Evolutionary conservation across 345 rosid species (phyloP), one percentile per base, ranked within the genome.

Genomic region (Citrus australasica): DNA sequence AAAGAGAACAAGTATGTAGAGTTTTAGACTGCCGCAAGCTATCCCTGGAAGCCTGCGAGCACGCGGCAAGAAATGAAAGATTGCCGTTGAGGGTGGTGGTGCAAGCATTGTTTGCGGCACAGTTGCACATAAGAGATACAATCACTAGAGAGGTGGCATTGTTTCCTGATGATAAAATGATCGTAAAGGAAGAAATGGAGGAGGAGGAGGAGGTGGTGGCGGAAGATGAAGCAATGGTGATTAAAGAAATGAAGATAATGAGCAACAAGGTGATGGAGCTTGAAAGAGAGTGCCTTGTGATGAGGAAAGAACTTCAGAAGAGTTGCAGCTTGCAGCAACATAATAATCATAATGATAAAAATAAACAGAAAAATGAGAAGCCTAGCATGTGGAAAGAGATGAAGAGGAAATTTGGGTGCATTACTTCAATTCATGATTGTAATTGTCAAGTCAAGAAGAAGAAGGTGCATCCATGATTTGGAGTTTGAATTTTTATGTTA

Each of bases 371-470:
- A 46, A 83, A 78, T 55, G 85, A 76, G 69, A 94, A 89, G 77
- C 53, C 40, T 67, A 89, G 88, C 79, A 76, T 90, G 80, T 95
- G 98, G 98, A 84, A 70, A 74, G 88, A 86, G 68, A 87, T 95
- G 89, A 95, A 95, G 89, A 95, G 97, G 81, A 95, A 93, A 75
- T 86, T 93, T 35, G 97, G 99, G 32, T 93, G 98, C 90, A 59
- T 77, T 73, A 85, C 69, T 74, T 86, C 81, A 68, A 71, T 82
- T 38, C 80, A 84, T 79, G 90, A 92, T 46, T 84, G 79, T 53
- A 79, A 86, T 69, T 90, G 84, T 78, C 98, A 87, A 9, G 83
- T 79, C 73, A 88, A 81, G 85, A 91, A 86, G 88, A 89, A 87
- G 88, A 90, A 89, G 87, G 79, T 85, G 77, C 88, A 85, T 72